Conservation (phyloP, 306 rosid species). For the Carpinus viminea region DNA sequence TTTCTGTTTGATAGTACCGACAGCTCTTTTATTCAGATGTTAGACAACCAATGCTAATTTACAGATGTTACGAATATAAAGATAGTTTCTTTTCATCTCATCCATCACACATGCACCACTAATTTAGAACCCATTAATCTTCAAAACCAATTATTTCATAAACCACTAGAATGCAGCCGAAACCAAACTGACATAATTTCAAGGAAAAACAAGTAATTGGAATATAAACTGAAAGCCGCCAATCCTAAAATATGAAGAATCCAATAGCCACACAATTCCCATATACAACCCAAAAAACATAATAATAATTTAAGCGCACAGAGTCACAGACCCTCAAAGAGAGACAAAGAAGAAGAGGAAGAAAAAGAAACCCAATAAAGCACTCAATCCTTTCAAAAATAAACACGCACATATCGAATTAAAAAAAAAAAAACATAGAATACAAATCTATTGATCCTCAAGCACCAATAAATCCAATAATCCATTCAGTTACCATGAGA, state of each 20-base stretch:
- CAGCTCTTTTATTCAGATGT: background rate
- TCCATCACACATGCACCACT: background rate
- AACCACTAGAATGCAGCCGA: background rate
- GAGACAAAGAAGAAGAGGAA: no score
- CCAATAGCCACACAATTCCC: slow-evolving; percentile 22
- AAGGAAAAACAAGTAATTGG: slow-evolving; percentile 9
- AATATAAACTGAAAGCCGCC: background rate
- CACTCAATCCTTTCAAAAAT: background rate
- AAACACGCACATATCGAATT: background rate
- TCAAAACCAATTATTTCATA: background rate
- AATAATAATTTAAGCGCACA: background rate
- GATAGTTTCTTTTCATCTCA: background rate
- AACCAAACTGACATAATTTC: slow-evolving; percentile 7
- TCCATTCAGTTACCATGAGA: background rate
- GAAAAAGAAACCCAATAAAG: background rate
- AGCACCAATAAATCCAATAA: background rate
- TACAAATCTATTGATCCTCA: background rate
- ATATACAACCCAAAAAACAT: slow-evolving; percentile 16
- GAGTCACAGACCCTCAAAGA: background rate
- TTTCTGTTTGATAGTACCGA: background rate
- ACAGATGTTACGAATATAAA: background rate
- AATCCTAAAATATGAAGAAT: background rate
- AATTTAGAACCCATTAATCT: background rate
- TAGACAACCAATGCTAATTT: background rate
- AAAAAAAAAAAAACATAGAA: background rate